phyloP scores from a whole-genome alignment of 805 yeast species.

The Maudiozyma turicensis region DNA sequence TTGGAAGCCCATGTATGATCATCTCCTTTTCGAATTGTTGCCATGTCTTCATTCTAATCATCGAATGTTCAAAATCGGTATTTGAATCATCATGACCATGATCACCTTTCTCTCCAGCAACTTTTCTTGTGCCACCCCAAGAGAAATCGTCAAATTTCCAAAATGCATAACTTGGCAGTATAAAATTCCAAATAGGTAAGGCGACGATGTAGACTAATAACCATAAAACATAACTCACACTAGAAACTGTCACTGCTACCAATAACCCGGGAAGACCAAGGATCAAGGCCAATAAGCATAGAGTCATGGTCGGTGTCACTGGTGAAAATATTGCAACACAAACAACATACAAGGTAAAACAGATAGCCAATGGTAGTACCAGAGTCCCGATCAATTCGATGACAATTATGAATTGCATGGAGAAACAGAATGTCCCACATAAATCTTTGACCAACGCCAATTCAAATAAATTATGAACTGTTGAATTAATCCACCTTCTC shows the following conservation, averaged over 20 bases:
- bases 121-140: slow-evolving; percentile 93
- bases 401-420: slow-evolving; percentile 85
- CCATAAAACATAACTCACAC: slow-evolving; percentile 65
- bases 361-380: slow-evolving; percentile 80
- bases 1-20: neutral
- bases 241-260: slow-evolving; percentile 72
- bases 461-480: slow-evolving; percentile 87
- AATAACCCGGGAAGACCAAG: slow-evolving; percentile 80
- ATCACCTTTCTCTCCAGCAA: slow-evolving; percentile 46
- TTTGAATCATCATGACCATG: slow-evolving; percentile 53
- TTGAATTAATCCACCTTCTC: slow-evolving; percentile 94
- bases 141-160: slow-evolving; percentile 96
- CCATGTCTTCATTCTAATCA: slow-evolving; percentile 90
- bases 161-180: slow-evolving; percentile 74
- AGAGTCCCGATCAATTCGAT: slow-evolving; percentile 82
- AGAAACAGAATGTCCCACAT: slow-evolving; percentile 90
- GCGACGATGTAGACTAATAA: slow-evolving; percentile 70
- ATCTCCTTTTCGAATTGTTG: slow-evolving; percentile 69
- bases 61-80: slow-evolving; percentile 85
- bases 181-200: slow-evolving; percentile 89
- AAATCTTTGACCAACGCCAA: slow-evolving; percentile 73
- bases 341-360: slow-evolving; percentile 73
- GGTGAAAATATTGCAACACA: slow-evolving; percentile 55
- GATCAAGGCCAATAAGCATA: slow-evolving; percentile 64
- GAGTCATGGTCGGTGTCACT: slow-evolving; percentile 72